phyloP scores from a whole-genome alignment of 2,329 filamentous ascomycete species.

The Tolypocladium album region DNA sequence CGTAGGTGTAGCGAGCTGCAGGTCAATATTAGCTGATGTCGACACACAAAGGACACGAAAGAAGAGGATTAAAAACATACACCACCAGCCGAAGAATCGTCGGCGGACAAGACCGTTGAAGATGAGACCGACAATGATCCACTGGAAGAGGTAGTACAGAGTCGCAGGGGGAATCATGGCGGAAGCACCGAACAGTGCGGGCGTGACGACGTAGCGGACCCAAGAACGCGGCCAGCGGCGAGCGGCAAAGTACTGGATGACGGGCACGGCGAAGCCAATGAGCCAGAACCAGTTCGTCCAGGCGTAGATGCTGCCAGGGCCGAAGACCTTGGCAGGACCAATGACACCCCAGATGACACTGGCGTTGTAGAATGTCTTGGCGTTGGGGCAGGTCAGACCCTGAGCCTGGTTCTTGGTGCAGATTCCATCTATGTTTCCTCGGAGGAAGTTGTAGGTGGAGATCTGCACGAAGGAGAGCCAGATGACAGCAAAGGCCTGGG shows the following conservation, averaged over 20 bases:
- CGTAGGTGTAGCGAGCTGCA: constrained; percentile 40
- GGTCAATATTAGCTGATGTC: neutral
- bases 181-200: constrained; percentile 40
- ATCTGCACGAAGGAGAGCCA: constrained; percentile 28
- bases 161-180: constrained; percentile 43
- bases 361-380: constrained; percentile 48
- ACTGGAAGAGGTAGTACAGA: constrained; percentile 42
- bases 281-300: constrained; percentile 45
- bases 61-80: constrained; percentile 15
- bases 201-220: constrained; percentile 39
- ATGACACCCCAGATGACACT: constrained; percentile 53
- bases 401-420: constrained; percentile 36
- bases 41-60: too few relatives aligned
- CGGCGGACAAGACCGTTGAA: constrained; percentile 44
- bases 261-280: constrained; percentile 35
- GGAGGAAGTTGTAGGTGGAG: constrained; percentile 26
- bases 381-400: constrained; percentile 45
- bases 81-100: constrained; percentile 45
- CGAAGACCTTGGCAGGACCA: constrained; percentile 25
- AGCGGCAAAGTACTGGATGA: constrained; percentile 37
- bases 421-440: constrained; percentile 38
- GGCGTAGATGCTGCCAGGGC: constrained; percentile 30
- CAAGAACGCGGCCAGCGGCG: constrained; percentile 33
- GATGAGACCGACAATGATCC: constrained; percentile 42
- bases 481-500: constrained; percentile 29